phyloP scores from a whole-genome alignment of 306 rosid genomes.

The Gastrolobium bilobum region DNA sequence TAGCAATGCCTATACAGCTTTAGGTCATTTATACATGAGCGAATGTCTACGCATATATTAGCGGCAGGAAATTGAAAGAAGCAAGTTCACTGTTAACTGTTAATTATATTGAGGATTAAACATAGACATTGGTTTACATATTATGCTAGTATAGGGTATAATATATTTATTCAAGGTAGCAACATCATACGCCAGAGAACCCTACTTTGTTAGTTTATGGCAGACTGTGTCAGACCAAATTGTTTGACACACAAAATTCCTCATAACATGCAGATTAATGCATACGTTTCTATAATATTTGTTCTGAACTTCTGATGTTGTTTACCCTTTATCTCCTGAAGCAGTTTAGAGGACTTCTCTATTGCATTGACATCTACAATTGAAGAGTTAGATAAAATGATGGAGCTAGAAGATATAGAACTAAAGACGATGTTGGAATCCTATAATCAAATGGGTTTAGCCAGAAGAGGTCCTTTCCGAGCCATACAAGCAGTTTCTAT shows the following conservation, averaged over 20 bases:
- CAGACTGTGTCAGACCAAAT: conserved; percentile 9
- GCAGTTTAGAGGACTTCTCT: conserved; percentile 79
- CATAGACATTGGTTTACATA: not conserved
- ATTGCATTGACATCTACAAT: conserved; percentile 67
- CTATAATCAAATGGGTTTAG: conserved; percentile 71
- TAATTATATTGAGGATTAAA: not conserved
- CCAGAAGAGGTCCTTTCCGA: conserved; percentile 86
- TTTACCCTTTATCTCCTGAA: conserved; percentile 39
- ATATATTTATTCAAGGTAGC: conserved; percentile 2
- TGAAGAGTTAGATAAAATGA: conserved; percentile 70
- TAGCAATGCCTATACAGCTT: not conserved
- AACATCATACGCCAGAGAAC: not conserved
- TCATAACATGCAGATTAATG: conserved; percentile 9
- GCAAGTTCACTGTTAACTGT: conserved; percentile 13
- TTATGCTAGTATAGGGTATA: conserved; percentile 14
- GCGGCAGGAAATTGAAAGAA: conserved; percentile 25
- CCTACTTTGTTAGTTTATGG: not conserved
- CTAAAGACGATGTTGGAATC: conserved; percentile 72
- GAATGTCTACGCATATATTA: not conserved
- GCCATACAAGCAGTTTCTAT: conserved; percentile 76
- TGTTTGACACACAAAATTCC: conserved; percentile 15
- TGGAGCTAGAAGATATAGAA: conserved; percentile 74
- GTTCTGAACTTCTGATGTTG: conserved; percentile 47
- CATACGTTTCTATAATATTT: conserved; percentile 13
- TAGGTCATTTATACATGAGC: not conserved